Conservation (phyloP, 345 rosid species). For the Eucalyptus marginata region DNA sequence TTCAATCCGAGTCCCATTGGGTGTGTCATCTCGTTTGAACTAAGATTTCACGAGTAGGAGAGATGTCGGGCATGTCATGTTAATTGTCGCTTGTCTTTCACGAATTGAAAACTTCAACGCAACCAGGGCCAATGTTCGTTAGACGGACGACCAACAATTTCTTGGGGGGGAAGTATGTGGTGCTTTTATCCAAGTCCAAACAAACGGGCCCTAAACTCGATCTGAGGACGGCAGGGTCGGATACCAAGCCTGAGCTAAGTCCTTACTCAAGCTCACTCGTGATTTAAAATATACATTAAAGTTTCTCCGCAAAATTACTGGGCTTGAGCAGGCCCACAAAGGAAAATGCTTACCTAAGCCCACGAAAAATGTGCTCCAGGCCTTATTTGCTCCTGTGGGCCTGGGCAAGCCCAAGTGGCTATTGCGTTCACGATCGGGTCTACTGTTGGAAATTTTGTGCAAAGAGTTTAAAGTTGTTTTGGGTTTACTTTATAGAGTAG, state of each 20-base stretch:
- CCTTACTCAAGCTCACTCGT: neutral
- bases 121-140: neutral
- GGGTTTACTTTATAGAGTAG: neutral
- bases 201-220: neutral
- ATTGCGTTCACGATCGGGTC: neutral
- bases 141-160: too few species aligned
- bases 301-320: neutral
- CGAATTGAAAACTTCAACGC: neutral
- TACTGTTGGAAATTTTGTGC: neutral
- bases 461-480: neutral
- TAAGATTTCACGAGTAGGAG: neutral
- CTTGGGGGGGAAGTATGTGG: accelerated
- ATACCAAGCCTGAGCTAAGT: neutral
- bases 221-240: neutral
- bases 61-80: neutral
- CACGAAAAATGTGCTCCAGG: neutral
- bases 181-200: neutral
- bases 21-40: neutral
- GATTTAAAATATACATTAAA: neutral
- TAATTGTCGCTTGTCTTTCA: neutral
- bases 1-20: neutral
- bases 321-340: neutral
- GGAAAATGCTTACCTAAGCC: neutral
- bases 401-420: neutral
- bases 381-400: neutral